A percentile compares a stretch with the other conserved stretches of the same genome.
Conservation (phyloP, 2,329 filamentous ascomycete genomes). For the Alternaria gansuensis region DNA sequence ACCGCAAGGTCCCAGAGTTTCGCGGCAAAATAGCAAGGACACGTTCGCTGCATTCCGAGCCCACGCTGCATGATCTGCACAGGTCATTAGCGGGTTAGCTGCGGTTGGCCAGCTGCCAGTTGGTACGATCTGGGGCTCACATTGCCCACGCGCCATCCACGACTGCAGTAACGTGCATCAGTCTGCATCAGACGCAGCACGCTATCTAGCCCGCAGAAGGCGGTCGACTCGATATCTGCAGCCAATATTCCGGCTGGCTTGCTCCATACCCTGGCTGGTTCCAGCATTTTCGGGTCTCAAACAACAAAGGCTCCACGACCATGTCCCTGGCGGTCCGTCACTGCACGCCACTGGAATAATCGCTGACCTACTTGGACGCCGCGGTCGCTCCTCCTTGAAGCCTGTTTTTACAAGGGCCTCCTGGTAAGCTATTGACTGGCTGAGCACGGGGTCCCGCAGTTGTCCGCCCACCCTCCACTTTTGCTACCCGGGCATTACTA, state of each 20-base stretch:
- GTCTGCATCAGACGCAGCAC: conserved; percentile 40
- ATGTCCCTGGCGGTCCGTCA: conserved; percentile 48
- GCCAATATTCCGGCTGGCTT: conserved; percentile 43
- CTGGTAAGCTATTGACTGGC: conserved; percentile 39
- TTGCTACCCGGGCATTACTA: conserved; percentile 41
- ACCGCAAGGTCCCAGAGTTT: conserved; percentile 44
- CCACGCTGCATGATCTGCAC: conserved; percentile 51
- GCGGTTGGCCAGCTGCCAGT: conserved; percentile 41
- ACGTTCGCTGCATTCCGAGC: conserved; percentile 46
- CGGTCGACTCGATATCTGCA: conserved; percentile 37
- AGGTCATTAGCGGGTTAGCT: conserved; percentile 42
- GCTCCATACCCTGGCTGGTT: conserved; percentile 34
- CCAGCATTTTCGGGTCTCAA: conserved; percentile 47
- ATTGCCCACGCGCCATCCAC: conserved; percentile 33
- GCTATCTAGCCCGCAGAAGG: conserved; percentile 41
- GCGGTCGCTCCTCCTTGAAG: conserved; percentile 34
- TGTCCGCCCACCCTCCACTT: conserved; percentile 34
- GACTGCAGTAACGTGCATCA: conserved; percentile 40
- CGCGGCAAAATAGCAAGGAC: conserved; percentile 48
- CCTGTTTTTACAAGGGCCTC: conserved; percentile 30
- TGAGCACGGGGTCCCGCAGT: conserved; percentile 40
- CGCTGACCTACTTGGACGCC: conserved; percentile 35
- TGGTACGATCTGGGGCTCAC: conserved; percentile 39
- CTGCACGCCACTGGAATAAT: conserved; percentile 34
- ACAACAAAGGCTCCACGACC: conserved; percentile 50